phyloP scores from a whole-genome alignment of 2,329 filamentous ascomycete species.

The Dactylellina cionopaga region DNA sequence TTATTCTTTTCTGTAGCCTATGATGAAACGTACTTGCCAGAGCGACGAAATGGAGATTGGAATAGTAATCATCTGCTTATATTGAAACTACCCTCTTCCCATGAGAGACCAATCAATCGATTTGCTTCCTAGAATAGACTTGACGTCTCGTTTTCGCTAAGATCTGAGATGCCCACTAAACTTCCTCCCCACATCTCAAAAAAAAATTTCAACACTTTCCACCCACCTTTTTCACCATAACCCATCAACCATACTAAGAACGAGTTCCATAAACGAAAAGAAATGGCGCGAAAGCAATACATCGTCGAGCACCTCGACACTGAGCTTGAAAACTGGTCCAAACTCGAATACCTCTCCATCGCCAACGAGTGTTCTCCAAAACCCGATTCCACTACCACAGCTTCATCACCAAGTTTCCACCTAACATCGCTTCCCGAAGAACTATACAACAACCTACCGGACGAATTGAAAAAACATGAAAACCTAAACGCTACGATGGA shows the following conservation, averaged over 20 bases:
- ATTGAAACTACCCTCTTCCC: background rate
- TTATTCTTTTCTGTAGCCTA: slow-evolving; percentile 38
- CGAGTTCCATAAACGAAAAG: too few relatives aligned
- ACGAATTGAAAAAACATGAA: slow-evolving; percentile 69
- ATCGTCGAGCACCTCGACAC: slow-evolving; percentile 76
- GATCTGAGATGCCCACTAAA: slow-evolving; percentile 7
- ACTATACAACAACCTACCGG: slow-evolving; percentile 67
- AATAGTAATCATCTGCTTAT: slow-evolving; percentile 12
- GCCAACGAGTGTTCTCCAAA: slow-evolving; percentile 75
- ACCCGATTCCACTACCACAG: background rate
- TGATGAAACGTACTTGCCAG: slow-evolving; percentile 41
- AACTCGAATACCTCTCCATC: slow-evolving; percentile 89
- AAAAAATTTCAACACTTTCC: slow-evolving; percentile 32
- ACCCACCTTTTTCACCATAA: background rate
- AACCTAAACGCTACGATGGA: slow-evolving; percentile 75
- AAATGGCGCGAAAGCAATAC: slow-evolving; percentile 36
- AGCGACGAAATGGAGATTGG: slow-evolving; percentile 39
- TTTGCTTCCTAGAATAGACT: background rate
- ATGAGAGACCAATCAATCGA: too few relatives aligned
- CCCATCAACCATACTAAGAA: background rate
- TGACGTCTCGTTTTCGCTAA: slow-evolving; percentile 4
- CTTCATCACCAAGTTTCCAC: slow-evolving; percentile 71
- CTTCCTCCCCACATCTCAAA: slow-evolving; percentile 11
- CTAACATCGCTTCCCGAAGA: slow-evolving; percentile 80
- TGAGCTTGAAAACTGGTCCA: slow-evolving; percentile 92